Evolutionary conservation across 805 yeast genomes (phyloP).

Genomic region (Maudiozyma serrabonitensis): DNA sequence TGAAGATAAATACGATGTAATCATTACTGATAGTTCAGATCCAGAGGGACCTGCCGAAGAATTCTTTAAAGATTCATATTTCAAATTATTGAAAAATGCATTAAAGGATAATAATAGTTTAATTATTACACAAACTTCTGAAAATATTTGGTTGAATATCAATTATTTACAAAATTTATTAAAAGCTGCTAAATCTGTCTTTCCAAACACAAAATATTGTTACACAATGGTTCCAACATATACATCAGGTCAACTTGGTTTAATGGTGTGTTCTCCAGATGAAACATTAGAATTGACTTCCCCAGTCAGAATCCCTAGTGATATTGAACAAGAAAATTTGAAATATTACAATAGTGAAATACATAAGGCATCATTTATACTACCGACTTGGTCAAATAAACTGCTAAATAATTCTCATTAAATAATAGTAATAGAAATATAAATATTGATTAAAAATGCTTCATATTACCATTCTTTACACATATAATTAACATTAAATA

Average conservation of each 20-base stretch:
- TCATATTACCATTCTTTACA: not conserved
- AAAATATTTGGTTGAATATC: constrained; percentile 67
- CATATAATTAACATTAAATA: not conserved
- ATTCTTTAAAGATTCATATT: constrained; percentile 71
- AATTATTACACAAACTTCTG: constrained; percentile 71
- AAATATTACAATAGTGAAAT: constrained; percentile 57
- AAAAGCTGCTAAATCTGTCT: constrained; percentile 43
- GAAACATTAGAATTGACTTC: constrained; percentile 33
- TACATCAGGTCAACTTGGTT: constrained; percentile 81
- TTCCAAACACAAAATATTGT: constrained; percentile 52
- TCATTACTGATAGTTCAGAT: constrained; percentile 86
- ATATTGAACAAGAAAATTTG: constrained; percentile 41
- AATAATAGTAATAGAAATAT: too few species aligned
- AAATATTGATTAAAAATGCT: too few species aligned
- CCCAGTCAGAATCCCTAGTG: constrained; percentile 44
- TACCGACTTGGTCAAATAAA: constrained; percentile 70
- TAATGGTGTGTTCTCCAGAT: constrained; percentile 62
- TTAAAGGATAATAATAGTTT: constrained; percentile 48
- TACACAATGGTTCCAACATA: constrained; percentile 82
- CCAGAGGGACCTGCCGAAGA: constrained; percentile 95
- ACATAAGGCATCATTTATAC: constrained; percentile 63
- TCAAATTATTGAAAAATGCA: constrained; percentile 54
- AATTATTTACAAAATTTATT: constrained; percentile 40
- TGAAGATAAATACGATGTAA: constrained; percentile 57
- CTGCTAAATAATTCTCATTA: constrained; percentile 10